phyloP scores from a whole-genome alignment of 2,329 filamentous ascomycete species.

The Lachnellula arida region DNA sequence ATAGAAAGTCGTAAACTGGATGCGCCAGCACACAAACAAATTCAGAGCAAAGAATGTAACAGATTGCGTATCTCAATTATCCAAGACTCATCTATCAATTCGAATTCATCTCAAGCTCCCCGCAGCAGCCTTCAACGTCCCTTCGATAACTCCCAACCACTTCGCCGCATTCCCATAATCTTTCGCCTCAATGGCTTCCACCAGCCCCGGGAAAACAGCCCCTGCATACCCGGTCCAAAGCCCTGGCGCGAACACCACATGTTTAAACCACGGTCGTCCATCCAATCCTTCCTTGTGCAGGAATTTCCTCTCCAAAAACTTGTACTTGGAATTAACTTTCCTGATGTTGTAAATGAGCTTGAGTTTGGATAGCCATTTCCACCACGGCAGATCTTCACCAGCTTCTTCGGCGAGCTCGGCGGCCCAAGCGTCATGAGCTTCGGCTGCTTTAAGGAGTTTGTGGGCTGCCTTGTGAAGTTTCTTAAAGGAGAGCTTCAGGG shows the following conservation, averaged over 20 bases:
- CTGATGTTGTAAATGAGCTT: conserved; percentile 60
- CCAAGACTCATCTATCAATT: too few relatives aligned
- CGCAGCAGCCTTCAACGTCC: conserved; percentile 44
- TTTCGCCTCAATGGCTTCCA: conserved; percentile 56
- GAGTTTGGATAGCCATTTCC: conserved; percentile 66
- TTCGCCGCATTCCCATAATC: conserved; percentile 54
- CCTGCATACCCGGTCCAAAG: conserved; percentile 89
- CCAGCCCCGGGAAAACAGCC: conserved; percentile 58
- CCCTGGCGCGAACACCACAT: conserved; percentile 88
- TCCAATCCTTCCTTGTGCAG: conserved; percentile 73
- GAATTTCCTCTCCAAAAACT: conserved; percentile 76
- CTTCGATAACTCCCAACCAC: conserved; percentile 56
- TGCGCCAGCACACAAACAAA: too few relatives aligned
- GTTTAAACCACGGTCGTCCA: conserved; percentile 83
- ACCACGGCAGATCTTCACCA: conserved; percentile 64
- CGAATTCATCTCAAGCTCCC: conserved; percentile 32
- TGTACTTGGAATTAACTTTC: conserved; percentile 73
- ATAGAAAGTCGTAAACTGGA: too few relatives aligned
- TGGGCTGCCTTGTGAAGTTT: conserved; percentile 25
- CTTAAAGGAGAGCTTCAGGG: conserved; percentile 25
- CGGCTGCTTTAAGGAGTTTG: conserved; percentile 20
- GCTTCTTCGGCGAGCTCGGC: conserved; percentile 38
- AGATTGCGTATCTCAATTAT: too few relatives aligned
- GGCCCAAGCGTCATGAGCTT: conserved; percentile 27
- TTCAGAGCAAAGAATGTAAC: too few relatives aligned